Evolutionary conservation across 2,329 filamentous ascomycete genomes (phyloP).

Genomic region (Diaporthe australafricana): DNA sequence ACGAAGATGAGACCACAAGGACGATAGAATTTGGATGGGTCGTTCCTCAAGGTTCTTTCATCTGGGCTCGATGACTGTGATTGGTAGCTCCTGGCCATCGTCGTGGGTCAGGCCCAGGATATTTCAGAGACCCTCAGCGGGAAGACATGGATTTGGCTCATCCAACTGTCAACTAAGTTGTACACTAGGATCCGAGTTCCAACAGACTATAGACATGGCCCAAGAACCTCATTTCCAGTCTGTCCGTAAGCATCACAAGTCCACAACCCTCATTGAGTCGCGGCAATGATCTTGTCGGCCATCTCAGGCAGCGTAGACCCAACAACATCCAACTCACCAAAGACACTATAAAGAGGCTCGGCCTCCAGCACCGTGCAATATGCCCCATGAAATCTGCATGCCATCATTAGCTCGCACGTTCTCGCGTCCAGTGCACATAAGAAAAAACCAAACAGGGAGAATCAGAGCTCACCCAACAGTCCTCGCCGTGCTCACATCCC

Average conservation of each 20-base stretch:
- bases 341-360: conserved; percentile 60
- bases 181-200: too few species aligned
- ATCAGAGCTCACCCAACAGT: conserved; percentile 52
- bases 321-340: conserved; percentile 61
- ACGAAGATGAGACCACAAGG: too few species aligned
- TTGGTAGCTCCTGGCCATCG: not conserved
- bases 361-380: conserved; percentile 63
- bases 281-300: conserved; percentile 52
- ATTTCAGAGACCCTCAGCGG: too few species aligned
- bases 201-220: not conserved
- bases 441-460: not conserved
- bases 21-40: not conserved
- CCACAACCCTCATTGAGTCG: conserved; percentile 7
- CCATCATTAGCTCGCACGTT: not conserved
- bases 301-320: conserved; percentile 57
- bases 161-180: too few species aligned
- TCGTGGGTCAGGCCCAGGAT: too few species aligned
- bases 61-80: not conserved
- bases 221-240: not conserved
- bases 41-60: not conserved
- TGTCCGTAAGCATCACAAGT: too few species aligned
- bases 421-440: too few species aligned
- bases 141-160: not conserved
- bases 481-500: conserved; percentile 64
- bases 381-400: conserved; percentile 56